Evolutionary conservation across 768 basidiomycete species (phyloP).

Genomic region (Epithele typhae): DNA sequence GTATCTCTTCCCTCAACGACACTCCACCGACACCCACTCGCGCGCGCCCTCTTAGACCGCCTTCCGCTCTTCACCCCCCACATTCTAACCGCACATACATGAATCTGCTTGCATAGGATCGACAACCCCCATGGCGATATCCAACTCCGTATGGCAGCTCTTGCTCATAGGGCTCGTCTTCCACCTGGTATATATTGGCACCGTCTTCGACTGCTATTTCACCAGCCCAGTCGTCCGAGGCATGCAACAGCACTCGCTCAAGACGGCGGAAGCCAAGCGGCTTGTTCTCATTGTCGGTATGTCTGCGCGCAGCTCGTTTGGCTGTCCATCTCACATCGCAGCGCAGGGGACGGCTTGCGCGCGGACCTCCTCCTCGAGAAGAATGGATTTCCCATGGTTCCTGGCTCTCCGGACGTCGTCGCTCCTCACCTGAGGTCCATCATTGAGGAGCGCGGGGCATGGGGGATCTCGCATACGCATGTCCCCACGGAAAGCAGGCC

Average conservation of each 20-base stretch:
- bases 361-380: conserved; percentile 73
- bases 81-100: not conserved
- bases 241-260: conserved; percentile 53
- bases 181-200: conserved; percentile 67
- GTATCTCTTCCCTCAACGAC: not conserved
- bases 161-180: conserved; percentile 69
- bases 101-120: not conserved
- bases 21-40: too few relatives aligned
- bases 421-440: conserved; percentile 76
- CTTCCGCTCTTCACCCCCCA: too few relatives aligned
- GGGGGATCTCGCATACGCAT: conserved; percentile 80
- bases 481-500: conserved; percentile 88
- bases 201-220: conserved; percentile 87
- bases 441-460: conserved; percentile 62
- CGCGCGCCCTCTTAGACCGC: too few relatives aligned
- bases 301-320: conserved; percentile 17
- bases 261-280: conserved; percentile 54
- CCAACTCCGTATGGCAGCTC: conserved; percentile 29
- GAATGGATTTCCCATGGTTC: conserved; percentile 53
- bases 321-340: too few relatives aligned
- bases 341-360: conserved; percentile 73
- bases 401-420: conserved; percentile 49
- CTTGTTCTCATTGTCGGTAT: conserved; percentile 78
- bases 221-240: conserved; percentile 78
- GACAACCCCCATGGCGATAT: not conserved